Conservation (phyloP, 108 stramenopile species). For the Fragilaria radians region DNA sequence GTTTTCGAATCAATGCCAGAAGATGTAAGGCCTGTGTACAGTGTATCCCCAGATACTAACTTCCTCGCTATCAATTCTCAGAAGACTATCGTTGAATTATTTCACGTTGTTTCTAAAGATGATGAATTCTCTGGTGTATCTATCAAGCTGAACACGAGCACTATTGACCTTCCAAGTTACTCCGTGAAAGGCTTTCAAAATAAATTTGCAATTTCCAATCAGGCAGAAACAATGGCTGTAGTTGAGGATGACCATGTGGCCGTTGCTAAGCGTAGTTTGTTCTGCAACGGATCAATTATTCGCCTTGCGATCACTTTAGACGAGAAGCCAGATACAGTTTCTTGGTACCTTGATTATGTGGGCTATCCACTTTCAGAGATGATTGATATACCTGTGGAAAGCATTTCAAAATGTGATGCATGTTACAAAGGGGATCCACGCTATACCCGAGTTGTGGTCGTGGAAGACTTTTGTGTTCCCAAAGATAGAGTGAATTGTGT, state of each 20-base stretch:
- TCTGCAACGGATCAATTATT: not conserved
- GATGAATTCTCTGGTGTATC: not conserved
- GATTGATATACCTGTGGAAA: too few species aligned
- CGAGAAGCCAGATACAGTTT: not conserved
- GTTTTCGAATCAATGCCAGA: not conserved
- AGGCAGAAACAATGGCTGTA: not conserved
- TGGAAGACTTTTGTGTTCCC: not conserved
- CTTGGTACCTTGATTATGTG: not conserved
- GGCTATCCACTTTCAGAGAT: not conserved
- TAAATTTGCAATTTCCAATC: not conserved
- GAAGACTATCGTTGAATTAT: not conserved
- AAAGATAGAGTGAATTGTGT: not conserved
- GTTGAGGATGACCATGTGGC: not conserved
- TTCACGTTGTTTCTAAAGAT: not conserved
- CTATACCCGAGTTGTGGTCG: not conserved
- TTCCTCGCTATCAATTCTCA: not conserved
- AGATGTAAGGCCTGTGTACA: not conserved
- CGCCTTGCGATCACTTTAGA: not conserved
- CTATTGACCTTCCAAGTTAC: not conserved
- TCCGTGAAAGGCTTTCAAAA: not conserved
- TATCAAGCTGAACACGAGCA: not conserved
- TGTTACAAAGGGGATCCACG: not conserved
- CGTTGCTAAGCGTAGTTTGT: not conserved
- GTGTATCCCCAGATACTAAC: not conserved
- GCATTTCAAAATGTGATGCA: not conserved